Base-by-base conservation (phyloP, 306 rosid species). In the Alnus rubra region DNA sequence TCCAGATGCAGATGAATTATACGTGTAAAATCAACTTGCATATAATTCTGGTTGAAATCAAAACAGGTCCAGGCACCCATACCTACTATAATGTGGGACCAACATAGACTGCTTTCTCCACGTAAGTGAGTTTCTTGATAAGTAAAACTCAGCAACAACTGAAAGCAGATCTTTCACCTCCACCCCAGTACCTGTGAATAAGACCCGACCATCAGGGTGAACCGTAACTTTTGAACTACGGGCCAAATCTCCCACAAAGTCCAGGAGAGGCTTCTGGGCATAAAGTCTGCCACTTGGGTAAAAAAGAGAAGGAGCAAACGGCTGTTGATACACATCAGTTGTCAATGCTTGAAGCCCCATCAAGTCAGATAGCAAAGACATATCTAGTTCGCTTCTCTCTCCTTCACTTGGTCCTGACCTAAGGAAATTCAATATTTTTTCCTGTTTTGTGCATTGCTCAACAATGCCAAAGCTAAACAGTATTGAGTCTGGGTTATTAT, bases 131-230 rank as follows among this genome's bases (percentile, higher is more conserved):
- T 31, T 75, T 71, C 89, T 86, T 62, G 87, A 72, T 35, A 92
- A 58, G 81, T 87, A 85, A 74, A 93, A 91, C 75, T 92, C 89
- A 6, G 93, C 87, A 82, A 92, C 89, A 55, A 82, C 83, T 39
- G 97, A 86, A 77, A 91, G 88, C 63, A 94, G 88, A 87, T 91
- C 90, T 81, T 87, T 88, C 88, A 91, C 85, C 87, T 92, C 92
- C 76, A 84, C 79, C 63, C 84, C 88, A 47, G 88, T 73, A 77
- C 88, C 93, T 74, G 81, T 88, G 79, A 85, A 88, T 51, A 87
- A 70, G 80, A 89, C 86, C 70, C 78, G 91, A 33, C 95, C 98
- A 81, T 92, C 92, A 62, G 89, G 90, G 69, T 79, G 91, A 85
- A 89, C 77, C 7, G 78, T 78, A 65, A 94, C 77, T 75, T 84